Base-by-base conservation (phyloP, 2,329 filamentous ascomycete species). In the Albifimbria verrucaria region DNA sequence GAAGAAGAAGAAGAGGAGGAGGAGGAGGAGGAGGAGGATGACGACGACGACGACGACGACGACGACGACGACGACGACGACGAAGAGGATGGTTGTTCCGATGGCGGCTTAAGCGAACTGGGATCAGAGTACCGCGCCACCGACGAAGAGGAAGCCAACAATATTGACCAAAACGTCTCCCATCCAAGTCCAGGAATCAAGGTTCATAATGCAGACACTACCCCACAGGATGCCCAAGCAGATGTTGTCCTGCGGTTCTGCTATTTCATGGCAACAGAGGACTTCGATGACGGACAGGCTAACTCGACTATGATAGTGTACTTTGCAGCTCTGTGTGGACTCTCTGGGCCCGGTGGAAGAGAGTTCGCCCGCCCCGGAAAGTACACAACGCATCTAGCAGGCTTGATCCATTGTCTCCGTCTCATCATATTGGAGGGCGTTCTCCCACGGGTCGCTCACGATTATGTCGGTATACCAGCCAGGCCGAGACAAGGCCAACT, bases 221-320 rank as follows among this genome's bases (percentile, higher is more conserved):
- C 12, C 26, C 26, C 26, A 22, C 4, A 20, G 10, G 5, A 47
- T 44, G 36, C 23, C 18, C 36, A 45, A 18, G 45, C 20, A 3
- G 36, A 52, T 49, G 17, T 32, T 17, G 22, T 52, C 24, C 51
- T 52, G 22, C 28, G 10, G 12, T 49, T 52, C 32, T 44, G 23
- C 39, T 45, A 32, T 23, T 25, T 39, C 23, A 45, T 45, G 12
- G n/a, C 44, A 11, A 43, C 45, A 17, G 51, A 52, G 28, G 25
- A 46, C 43, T 48, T 53, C 25, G 32, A 43, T 21, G 36, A 52
- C 36, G 48, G 44, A 21, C 26, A 24, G 39, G 47, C 51, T 5
- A 47, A 41, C 22, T 53, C 51, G 10, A 46, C 39, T 1, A 36
- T 53, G 41, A 25, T 53, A 10, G 39, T 53, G 4, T 53, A 53